Conservation (phyloP, 2,329 filamentous ascomycete species). For the Diaporthe sp. region DNA sequence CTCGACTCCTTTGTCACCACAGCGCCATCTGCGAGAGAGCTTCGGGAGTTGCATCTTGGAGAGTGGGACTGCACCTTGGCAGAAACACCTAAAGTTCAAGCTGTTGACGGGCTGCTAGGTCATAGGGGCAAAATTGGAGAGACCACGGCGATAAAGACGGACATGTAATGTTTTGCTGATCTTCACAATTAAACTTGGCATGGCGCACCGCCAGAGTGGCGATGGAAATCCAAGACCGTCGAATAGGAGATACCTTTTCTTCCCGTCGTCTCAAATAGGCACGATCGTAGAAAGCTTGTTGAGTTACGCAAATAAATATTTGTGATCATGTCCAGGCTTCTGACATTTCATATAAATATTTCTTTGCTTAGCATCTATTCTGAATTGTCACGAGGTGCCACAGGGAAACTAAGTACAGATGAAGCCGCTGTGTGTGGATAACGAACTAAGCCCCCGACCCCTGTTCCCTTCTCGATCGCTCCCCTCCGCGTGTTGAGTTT, state of each 20-base stretch:
- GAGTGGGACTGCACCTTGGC: neutral
- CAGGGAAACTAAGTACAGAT: neutral
- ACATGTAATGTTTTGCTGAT: neutral
- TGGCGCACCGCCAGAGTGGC: neutral
- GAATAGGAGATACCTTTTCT: neutral
- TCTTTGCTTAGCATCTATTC: neutral
- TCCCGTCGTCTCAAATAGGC: neutral
- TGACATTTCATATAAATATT: neutral
- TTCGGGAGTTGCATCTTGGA: neutral
- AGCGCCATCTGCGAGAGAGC: slow-evolving; percentile 10
- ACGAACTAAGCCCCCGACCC: too few relatives aligned
- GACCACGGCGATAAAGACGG: neutral
- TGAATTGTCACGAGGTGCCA: neutral
- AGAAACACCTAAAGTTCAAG: neutral
- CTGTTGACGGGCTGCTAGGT: neutral
- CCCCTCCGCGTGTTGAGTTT: too few relatives aligned
- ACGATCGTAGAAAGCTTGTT: neutral
- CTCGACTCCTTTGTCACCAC: slow-evolving; percentile 50
- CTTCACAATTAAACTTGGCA: neutral
- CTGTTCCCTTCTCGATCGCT: too few relatives aligned
- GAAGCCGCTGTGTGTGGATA: neutral
- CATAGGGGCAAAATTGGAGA: neutral
- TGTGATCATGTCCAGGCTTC: neutral
- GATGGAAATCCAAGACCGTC: neutral
- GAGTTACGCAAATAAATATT: neutral